Conservation (phyloP, 2,329 filamentous ascomycete genomes). For the Hysterium pulicare region DNA sequence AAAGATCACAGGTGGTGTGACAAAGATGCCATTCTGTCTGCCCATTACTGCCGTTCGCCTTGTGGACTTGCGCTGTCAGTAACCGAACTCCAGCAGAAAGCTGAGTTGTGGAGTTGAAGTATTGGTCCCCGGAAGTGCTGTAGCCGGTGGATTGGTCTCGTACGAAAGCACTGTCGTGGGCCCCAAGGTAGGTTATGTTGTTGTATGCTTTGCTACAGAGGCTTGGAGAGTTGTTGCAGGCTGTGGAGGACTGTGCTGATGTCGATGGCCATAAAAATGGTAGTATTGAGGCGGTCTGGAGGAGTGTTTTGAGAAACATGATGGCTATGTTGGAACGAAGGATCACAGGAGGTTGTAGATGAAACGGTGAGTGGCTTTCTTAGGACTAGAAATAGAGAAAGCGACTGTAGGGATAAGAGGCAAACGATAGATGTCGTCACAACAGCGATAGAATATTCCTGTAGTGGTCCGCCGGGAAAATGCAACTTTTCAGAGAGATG, state of each 20-base stretch:
- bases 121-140: constrained; percentile 69
- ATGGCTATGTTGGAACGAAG: constrained; percentile 8
- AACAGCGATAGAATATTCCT: too few relatives aligned
- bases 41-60: constrained; percentile 42
- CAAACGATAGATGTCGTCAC: not conserved
- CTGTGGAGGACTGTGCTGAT: constrained; percentile 36
- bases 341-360: not conserved
- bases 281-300: constrained; percentile 24
- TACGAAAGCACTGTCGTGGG: constrained; percentile 71
- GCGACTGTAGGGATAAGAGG: not conserved
- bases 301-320: constrained; percentile 29
- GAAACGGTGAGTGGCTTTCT: not conserved
- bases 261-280: constrained; percentile 25
- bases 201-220: constrained; percentile 71
- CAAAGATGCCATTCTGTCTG: constrained; percentile 59
- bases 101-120: constrained; percentile 67
- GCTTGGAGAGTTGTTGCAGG: constrained; percentile 78
- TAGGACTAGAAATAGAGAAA: not conserved
- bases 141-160: constrained; percentile 60
- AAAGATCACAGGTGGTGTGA: constrained; percentile 63
- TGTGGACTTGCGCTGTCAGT: constrained; percentile 69
- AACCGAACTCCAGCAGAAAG: constrained; percentile 69
- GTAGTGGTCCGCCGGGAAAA: too few relatives aligned
- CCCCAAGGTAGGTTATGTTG: constrained; percentile 74
- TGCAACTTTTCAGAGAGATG: too few relatives aligned